Evolutionary conservation across 257 asterid species (phyloP).

Genomic region (Ophiorrhiza pumila): DNA sequence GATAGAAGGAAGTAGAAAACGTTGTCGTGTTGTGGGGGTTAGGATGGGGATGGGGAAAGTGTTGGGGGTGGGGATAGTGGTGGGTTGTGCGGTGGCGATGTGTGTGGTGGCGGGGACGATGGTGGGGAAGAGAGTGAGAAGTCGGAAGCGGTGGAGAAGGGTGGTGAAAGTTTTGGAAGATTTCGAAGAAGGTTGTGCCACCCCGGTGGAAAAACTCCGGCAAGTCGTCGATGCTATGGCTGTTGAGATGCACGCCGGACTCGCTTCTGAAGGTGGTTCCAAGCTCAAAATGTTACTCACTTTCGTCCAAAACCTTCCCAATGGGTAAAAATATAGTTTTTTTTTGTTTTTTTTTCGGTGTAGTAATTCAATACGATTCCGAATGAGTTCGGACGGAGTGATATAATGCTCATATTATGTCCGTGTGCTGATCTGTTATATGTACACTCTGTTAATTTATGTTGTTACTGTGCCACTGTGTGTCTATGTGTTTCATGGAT

Average conservation of each 20-base stretch:
- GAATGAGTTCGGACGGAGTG: not conserved
- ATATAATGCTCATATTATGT: not conserved
- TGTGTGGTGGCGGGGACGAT: constrained; percentile 61
- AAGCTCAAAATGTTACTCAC: constrained; percentile 93
- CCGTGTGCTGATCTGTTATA: not conserved
- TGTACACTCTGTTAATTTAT: not conserved
- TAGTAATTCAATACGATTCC: not conserved
- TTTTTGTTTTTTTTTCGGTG: not conserved
- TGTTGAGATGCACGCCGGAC: constrained; percentile 96
- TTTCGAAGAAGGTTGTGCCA: constrained; percentile 66
- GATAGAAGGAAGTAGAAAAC: not conserved
- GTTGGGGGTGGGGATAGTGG: constrained; percentile 51
- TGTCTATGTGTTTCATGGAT: not conserved
- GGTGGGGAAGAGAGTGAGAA: constrained; percentile 57
- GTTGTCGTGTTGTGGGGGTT: constrained; percentile 16
- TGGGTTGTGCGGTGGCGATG: constrained; percentile 73
- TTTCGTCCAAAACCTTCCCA: constrained; percentile 66
- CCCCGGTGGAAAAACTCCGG: constrained; percentile 63
- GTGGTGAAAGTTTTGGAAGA: constrained; percentile 59
- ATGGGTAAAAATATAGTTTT: constrained; percentile 45
- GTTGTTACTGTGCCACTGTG: not conserved
- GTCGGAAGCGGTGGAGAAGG: constrained; percentile 61
- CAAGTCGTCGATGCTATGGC: constrained; percentile 95
- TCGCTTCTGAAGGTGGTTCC: constrained; percentile 89
- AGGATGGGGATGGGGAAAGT: constrained; percentile 48